Conservation (phyloP, 1,284 basidiomycete genomes). For the Leccinum pachyderme region DNA sequence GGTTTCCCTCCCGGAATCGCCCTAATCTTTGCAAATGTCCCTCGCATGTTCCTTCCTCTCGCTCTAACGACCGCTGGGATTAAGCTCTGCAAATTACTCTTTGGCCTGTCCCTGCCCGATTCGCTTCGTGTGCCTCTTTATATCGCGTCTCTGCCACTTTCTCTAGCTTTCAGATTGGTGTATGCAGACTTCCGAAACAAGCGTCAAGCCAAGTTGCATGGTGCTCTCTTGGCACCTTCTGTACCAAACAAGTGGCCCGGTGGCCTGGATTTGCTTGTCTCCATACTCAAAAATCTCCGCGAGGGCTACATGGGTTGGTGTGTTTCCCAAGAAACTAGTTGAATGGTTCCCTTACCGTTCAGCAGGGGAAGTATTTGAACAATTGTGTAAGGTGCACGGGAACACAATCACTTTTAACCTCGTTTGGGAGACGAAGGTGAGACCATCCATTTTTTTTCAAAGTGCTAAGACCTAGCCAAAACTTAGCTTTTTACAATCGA, state of each 20-base stretch:
- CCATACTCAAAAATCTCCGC: slow-evolving; percentile 22
- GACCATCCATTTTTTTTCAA: slow-evolving; percentile 4
- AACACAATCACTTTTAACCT: slow-evolving; percentile 31
- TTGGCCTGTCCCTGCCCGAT: slow-evolving; percentile 4
- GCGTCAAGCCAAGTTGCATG: slow-evolving; percentile 28
- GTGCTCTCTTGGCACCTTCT: slow-evolving; percentile 33
- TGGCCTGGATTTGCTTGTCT: slow-evolving; percentile 32
- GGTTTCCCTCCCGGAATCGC: background rate
- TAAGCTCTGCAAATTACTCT: slow-evolving; percentile 1
- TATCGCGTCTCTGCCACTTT: slow-evolving; percentile 27
- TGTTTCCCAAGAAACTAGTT: background rate
- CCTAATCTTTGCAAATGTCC: background rate
- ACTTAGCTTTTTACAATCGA: slow-evolving; percentile 32
- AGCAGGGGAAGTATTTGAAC: slow-evolving; percentile 30
- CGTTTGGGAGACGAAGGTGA: slow-evolving; percentile 34
- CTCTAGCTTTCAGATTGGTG: slow-evolving; percentile 17
- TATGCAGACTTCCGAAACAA: slow-evolving; percentile 25
- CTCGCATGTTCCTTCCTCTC: background rate
- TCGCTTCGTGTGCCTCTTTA: slow-evolving; percentile 23
- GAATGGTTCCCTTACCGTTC: background rate
- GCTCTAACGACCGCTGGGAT: background rate
- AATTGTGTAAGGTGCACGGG: slow-evolving; percentile 22
- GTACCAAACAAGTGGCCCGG: slow-evolving; percentile 34
- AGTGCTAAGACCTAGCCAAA: background rate
- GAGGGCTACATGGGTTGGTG: slow-evolving; percentile 36